phyloP scores from a whole-genome alignment of 2,329 filamentous ascomycete species.

The Beauveria rudraprayagi region DNA sequence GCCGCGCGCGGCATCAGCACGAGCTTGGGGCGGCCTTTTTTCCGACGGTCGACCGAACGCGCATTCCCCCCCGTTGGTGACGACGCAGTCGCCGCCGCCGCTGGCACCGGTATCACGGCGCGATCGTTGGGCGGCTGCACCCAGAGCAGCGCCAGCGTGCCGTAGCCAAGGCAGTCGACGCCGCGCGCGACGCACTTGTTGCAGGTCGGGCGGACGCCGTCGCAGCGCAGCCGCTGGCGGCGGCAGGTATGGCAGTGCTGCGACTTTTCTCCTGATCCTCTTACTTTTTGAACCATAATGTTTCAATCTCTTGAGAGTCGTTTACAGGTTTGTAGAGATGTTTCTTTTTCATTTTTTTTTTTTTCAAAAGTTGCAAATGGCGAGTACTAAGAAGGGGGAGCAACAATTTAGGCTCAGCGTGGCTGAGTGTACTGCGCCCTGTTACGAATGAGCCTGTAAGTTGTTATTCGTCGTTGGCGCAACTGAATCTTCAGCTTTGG shows the following conservation, averaged over 20 bases:
- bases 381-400: neutral
- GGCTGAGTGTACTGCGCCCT: neutral
- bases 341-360: neutral
- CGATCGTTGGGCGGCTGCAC: slow-evolving; percentile 7
- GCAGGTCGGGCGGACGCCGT: slow-evolving; percentile 12
- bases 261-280: neutral
- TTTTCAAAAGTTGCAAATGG: neutral
- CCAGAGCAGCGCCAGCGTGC: slow-evolving; percentile 13
- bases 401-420: neutral
- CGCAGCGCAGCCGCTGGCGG: slow-evolving; percentile 14
- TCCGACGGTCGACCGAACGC: neutral
- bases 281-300: neutral
- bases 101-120: neutral
- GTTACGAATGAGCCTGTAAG: neutral
- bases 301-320: no score
- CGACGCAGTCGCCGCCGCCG: no score
- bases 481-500: neutral
- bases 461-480: neutral
- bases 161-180: slow-evolving; percentile 15
- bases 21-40: slow-evolving; percentile 13
- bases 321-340: neutral
- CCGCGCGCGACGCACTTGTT: slow-evolving; percentile 13
- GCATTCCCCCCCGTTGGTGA: neutral
- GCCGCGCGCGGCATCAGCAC: slow-evolving; percentile 11
- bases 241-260: slow-evolving; percentile 13